Evolutionary conservation across 768 basidiomycete species (phyloP).

Genomic region (Suillus placidus): DNA sequence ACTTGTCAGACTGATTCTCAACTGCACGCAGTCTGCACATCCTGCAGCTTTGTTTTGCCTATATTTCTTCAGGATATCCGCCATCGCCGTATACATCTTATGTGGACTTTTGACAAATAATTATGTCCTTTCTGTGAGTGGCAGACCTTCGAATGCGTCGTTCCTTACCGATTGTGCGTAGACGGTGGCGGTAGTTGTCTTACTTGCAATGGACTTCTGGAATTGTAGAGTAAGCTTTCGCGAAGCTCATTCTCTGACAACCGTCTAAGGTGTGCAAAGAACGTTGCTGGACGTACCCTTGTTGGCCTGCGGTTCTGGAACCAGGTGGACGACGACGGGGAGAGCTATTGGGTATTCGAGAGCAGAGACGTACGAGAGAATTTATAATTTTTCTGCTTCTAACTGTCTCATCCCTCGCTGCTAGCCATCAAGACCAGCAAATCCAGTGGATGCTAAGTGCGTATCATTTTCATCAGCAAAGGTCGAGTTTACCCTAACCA

Average conservation of each 20-base stretch:
- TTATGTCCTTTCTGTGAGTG: conserved; percentile 88
- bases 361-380: conserved; percentile 81
- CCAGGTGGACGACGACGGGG: conserved; percentile 95
- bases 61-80: conserved; percentile 84
- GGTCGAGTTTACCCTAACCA: conserved; percentile 14
- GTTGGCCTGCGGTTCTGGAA: conserved; percentile 99
- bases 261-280: conserved; percentile 48
- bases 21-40: conserved; percentile 65
- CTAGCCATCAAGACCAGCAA: conserved; percentile 86
- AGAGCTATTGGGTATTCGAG: conserved; percentile 98
- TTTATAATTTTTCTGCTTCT: neutral
- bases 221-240: conserved; percentile 76
- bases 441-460: conserved; percentile 85
- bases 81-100: conserved; percentile 92
- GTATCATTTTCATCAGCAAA: conserved; percentile 25
- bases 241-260: neutral
- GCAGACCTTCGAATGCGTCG: neutral
- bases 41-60: conserved; percentile 85
- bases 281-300: conserved; percentile 90
- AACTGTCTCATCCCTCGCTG: conserved; percentile 1
- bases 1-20: conserved; percentile 18
- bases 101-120: conserved; percentile 88
- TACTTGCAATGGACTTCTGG: conserved; percentile 99
- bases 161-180: conserved; percentile 26
- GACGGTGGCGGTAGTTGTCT: conserved; percentile 91